Conservation (phyloP, 768 basidiomycete species). For the Omphalotus guepiniiformis region DNA sequence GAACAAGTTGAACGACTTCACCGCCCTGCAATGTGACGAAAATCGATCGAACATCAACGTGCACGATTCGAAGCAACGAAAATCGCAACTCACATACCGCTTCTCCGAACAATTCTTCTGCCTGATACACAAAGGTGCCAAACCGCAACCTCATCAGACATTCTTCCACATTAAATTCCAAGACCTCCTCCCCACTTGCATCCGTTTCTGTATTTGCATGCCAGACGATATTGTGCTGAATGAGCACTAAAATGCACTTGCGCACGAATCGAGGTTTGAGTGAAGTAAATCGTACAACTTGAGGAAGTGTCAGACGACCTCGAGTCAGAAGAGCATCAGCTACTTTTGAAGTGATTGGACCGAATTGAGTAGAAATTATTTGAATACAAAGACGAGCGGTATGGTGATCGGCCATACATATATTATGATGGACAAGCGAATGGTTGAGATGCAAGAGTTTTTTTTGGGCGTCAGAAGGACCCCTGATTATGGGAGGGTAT, state of each 20-base stretch:
- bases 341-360: slow-evolving; percentile 60
- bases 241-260: slow-evolving; percentile 67
- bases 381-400: slow-evolving; percentile 57
- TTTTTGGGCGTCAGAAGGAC: no score
- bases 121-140: slow-evolving; percentile 74
- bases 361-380: slow-evolving; percentile 63
- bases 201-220: slow-evolving; percentile 71
- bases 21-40: slow-evolving; percentile 49
- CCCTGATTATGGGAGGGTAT: no score
- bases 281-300: slow-evolving; percentile 64
- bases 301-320: slow-evolving; percentile 72
- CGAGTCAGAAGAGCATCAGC: slow-evolving; percentile 70
- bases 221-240: slow-evolving; percentile 93
- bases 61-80: slow-evolving; percentile 5
- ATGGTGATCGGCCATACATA: slow-evolving; percentile 59
- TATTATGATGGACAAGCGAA: no score
- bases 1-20: slow-evolving; percentile 68
- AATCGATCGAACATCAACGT: slow-evolving; percentile 5
- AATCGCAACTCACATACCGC: slow-evolving; percentile 45
- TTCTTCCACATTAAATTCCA: slow-evolving; percentile 81
- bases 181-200: slow-evolving; percentile 45
- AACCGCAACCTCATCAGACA: slow-evolving; percentile 81
- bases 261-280: slow-evolving; percentile 66
- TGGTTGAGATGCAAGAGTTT: no score
- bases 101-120: slow-evolving; percentile 66